Percentiles rank a stretch among this genome's conserved stretches.
These are phyloP conservation scores for Vaccinium vitisidaea DNA, from an alignment of 148 eudicot genomes.

Conservation along the genomic window DNA sequence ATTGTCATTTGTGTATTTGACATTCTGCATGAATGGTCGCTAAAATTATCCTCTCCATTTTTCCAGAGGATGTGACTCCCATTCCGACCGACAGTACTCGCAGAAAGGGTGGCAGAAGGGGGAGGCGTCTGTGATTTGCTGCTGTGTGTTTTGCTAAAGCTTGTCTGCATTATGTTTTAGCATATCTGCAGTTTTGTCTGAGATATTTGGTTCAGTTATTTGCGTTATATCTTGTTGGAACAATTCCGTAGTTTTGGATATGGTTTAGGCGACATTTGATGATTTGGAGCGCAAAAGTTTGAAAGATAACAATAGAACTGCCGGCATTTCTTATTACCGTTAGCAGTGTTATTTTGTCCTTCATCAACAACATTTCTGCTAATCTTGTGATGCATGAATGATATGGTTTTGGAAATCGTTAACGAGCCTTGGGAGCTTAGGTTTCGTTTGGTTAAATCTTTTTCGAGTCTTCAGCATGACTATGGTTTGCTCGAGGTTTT, in stretches of 20 bases:
- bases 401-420: not conserved
- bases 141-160: too few species aligned
- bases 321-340: not conserved
- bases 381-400: not conserved
- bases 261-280: not conserved
- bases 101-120: slow-evolving; percentile 92
- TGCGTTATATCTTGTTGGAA: not conserved
- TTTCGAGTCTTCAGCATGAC: too few species aligned
- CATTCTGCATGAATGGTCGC: not conserved
- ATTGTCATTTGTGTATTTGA: not conserved
- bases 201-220: not conserved
- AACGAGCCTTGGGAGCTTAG: too few species aligned
- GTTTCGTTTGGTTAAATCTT: too few species aligned
- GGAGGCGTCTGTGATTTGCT: slow-evolving; percentile 70
- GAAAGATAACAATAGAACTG: not conserved
- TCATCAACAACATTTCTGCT: not conserved
- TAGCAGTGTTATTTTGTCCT: not conserved
- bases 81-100: slow-evolving; percentile 66
- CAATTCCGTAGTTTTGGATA: not conserved
- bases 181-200: slow-evolving; percentile 11
- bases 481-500: too few species aligned
- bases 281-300: not conserved
- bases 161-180: not conserved
- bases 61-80: slow-evolving; percentile 87
- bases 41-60: not conserved